phyloP scores from a whole-genome alignment of 345 rosid genomes.

The Populus simonii region DNA sequence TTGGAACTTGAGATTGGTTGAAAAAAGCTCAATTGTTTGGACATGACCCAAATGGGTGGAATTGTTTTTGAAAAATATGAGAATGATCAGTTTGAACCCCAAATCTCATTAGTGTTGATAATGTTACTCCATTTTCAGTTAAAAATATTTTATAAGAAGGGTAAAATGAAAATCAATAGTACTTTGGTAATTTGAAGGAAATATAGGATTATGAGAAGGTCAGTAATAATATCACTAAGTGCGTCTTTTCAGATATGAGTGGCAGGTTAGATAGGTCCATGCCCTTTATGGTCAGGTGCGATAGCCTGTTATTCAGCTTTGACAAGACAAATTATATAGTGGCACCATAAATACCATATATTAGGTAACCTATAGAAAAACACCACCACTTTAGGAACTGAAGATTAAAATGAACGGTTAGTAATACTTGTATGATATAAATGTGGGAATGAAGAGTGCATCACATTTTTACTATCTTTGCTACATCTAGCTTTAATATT shows the following conservation, averaged over 20 bases:
- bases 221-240: conserved; percentile 28
- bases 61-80: too few relatives aligned
- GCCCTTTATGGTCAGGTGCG: conserved; percentile 53
- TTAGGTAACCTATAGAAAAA: conserved; percentile 66
- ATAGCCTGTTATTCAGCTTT: conserved; percentile 42
- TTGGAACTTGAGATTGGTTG: too few relatives aligned
- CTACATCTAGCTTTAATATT: conserved; percentile 45
- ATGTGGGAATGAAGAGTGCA: too few relatives aligned
- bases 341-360: conserved; percentile 65
- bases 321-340: conserved; percentile 55
- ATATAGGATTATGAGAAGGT: conserved; percentile 43
- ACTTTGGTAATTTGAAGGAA: conserved; percentile 40
- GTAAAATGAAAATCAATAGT: neutral
- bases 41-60: too few relatives aligned
- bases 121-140: too few relatives aligned
- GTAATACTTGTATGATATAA: neutral
- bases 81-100: too few relatives aligned
- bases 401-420: neutral
- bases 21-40: too few relatives aligned
- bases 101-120: too few relatives aligned
- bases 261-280: conserved; percentile 50
- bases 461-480: conserved; percentile 30
- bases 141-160: neutral
- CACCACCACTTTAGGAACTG: conserved; percentile 39
- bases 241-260: conserved; percentile 40